Percentiles rank a stretch among this genome's conserved stretches.
phyloP scores from a whole-genome alignment of 2,329 filamentous ascomycete species.

The Cercospora canescens region DNA sequence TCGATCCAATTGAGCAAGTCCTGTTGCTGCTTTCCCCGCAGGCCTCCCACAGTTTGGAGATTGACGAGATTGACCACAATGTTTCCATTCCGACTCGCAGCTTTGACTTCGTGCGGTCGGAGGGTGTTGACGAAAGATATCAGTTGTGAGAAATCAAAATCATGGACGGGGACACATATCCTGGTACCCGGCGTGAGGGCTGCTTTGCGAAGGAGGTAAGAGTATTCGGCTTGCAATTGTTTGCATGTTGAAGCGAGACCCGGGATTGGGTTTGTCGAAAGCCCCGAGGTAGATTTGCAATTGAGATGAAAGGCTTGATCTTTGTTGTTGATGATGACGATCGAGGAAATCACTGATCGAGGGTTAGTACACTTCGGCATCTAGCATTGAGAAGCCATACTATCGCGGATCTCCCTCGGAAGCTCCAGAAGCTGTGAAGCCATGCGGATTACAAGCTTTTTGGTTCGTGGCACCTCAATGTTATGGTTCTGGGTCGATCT shows the following conservation, averaged over 20 bases:
- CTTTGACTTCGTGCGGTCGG: slow-evolving; percentile 14
- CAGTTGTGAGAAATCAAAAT: slow-evolving; percentile 23
- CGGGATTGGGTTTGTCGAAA: neutral
- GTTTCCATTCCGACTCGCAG: slow-evolving; percentile 20
- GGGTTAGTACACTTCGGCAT: neutral
- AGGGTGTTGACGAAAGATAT: slow-evolving; percentile 16
- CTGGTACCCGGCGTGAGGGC: slow-evolving; percentile 20
- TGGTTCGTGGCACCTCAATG: neutral
- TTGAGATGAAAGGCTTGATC: slow-evolving; percentile 21
- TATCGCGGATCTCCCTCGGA: slow-evolving; percentile 23
- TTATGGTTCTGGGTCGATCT: neutral
- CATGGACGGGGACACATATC: slow-evolving; percentile 17
- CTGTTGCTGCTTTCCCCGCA: neutral
- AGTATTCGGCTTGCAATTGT: slow-evolving; percentile 21
- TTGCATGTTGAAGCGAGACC: slow-evolving; percentile 17
- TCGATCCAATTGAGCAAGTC: slow-evolving; percentile 17
- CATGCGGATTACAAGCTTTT: slow-evolving; percentile 1
- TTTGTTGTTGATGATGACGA: slow-evolving; percentile 16
- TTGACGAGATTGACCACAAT: slow-evolving; percentile 19
- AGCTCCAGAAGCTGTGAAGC: slow-evolving; percentile 22
- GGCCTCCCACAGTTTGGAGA: neutral
- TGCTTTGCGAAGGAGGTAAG: slow-evolving; percentile 18
- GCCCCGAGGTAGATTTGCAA: neutral
- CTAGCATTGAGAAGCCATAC: slow-evolving; percentile 3
- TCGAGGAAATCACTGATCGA: slow-evolving; percentile 20